phyloP scores from a whole-genome alignment of 768 basidiomycete species.

The Naganishia randhawae region DNA sequence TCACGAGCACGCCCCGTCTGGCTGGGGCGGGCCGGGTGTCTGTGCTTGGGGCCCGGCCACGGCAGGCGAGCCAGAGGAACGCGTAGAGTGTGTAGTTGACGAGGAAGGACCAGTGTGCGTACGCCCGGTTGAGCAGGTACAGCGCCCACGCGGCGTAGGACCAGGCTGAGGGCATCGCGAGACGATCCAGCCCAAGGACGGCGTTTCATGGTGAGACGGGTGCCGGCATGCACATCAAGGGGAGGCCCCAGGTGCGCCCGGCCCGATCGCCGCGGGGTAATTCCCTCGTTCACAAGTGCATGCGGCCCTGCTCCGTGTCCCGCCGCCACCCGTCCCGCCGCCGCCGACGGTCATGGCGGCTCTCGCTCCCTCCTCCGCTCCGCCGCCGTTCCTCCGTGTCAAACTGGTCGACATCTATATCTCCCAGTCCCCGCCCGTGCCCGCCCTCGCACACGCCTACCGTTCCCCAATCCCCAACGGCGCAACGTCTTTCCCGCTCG shows the following conservation, averaged over 20 bases:
- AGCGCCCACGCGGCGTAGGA: too few species aligned
- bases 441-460: conserved; percentile 38
- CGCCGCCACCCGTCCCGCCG: not conserved
- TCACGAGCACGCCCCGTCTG: too few species aligned
- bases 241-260: not conserved
- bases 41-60: not conserved
- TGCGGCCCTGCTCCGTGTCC: too few species aligned
- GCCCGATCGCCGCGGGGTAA: too few species aligned
- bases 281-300: too few species aligned
- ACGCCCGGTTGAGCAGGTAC: not conserved
- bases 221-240: not conserved
- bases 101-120: not conserved
- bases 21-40: not conserved
- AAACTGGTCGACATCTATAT: conserved; percentile 51
- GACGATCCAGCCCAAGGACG: too few species aligned
- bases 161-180: too few species aligned
- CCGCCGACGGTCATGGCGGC: not conserved
- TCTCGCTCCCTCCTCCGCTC: not conserved
- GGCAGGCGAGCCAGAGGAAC: not conserved
- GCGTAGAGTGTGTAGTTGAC: not conserved
- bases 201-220: not conserved
- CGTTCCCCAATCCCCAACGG: conserved; percentile 36
- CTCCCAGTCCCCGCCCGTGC: conserved; percentile 39
- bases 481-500: conserved; percentile 43
- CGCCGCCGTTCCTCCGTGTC: conserved; percentile 43